A percentile compares a stretch with the other conserved stretches of the same genome.
Evolutionary conservation across 2,329 filamentous ascomycete species (phyloP).

Genomic region (Setomelanomma holmii): DNA sequence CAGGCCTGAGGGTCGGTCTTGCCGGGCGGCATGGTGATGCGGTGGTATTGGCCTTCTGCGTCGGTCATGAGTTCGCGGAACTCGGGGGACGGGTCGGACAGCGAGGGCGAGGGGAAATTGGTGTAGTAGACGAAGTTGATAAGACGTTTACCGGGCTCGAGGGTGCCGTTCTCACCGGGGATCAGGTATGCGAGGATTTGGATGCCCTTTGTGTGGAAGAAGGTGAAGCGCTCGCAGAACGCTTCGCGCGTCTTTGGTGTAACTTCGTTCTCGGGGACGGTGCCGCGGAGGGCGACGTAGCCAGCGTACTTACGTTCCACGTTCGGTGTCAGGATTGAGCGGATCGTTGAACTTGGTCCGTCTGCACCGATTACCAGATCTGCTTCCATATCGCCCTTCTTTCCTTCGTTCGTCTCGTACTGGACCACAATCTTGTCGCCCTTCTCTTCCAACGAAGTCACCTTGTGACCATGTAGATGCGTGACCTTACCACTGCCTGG

Average conservation of each 20-base stretch:
- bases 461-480: conserved; percentile 35
- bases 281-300: conserved; percentile 43
- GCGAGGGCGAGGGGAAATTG: conserved; percentile 42
- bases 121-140: conserved; percentile 60
- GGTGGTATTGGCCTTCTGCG: conserved; percentile 47
- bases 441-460: conserved; percentile 28
- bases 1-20: conserved; percentile 49
- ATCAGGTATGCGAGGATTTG: conserved; percentile 55
- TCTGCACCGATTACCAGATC: conserved; percentile 42
- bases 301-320: conserved; percentile 39
- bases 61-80: conserved; percentile 56
- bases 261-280: conserved; percentile 33
- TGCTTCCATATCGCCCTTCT: conserved; percentile 25
- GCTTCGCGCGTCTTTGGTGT: conserved; percentile 25
- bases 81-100: conserved; percentile 46
- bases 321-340: conserved; percentile 24
- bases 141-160: conserved; percentile 50
- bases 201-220: conserved; percentile 48
- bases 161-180: conserved; percentile 51
- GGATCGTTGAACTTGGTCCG: conserved; percentile 41
- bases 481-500: conserved; percentile 17
- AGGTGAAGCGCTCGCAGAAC: conserved; percentile 51
- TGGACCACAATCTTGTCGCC: conserved; percentile 23
- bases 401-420: conserved; percentile 23
- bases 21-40: conserved; percentile 54